Percentiles rank a stretch among this genome's conserved stretches.
These are phyloP conservation scores for Boletus sensibilis DNA, from an alignment of 768 basidiomycete species.

Conservation along the genomic window DNA sequence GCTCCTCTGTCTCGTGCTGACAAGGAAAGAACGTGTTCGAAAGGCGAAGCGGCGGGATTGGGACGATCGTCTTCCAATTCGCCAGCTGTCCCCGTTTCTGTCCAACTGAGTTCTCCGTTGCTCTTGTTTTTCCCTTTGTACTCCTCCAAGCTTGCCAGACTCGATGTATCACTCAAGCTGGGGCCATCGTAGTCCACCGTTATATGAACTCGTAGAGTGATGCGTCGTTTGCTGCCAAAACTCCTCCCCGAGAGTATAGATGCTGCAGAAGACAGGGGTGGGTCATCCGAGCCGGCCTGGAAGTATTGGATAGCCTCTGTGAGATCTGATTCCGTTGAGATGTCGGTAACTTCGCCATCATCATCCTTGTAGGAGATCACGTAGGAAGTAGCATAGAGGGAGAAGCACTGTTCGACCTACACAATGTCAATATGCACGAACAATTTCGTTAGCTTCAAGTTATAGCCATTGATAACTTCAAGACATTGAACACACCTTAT, in stretches of 20 bases:
- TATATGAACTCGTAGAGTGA: conserved; percentile 75
- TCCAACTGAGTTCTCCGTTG: conserved; percentile 41
- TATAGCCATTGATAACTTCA: not conserved
- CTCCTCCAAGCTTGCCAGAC: conserved; percentile 76
- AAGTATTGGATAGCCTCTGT: conserved; percentile 89
- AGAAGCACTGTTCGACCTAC: conserved; percentile 85
- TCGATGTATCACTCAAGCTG: conserved; percentile 85
- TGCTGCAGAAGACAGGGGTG: conserved; percentile 64
- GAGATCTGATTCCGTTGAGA: conserved; percentile 70
- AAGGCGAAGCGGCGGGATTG: conserved; percentile 43
- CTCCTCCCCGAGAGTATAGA: conserved; percentile 70
- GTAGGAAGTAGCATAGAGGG: conserved; percentile 67
- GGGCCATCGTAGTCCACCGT: conserved; percentile 89
- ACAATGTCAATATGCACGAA: conserved; percentile 1
- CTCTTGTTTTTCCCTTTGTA: conserved; percentile 60
- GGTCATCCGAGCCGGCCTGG: conserved; percentile 70
- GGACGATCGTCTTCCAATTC: conserved; percentile 59
- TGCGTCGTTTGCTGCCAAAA: conserved; percentile 66
- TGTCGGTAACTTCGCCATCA: conserved; percentile 74
- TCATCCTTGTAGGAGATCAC: conserved; percentile 84
- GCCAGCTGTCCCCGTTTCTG: conserved; percentile 43
- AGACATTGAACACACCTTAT: conserved; percentile 54
- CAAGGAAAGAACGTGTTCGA: conserved; percentile 39
- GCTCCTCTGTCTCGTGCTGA: conserved; percentile 66
- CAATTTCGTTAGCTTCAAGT: not conserved